Evolutionary conservation across 78 protist species (phyloP).

Genomic region (Mastigamoeba balamuthi): DNA sequence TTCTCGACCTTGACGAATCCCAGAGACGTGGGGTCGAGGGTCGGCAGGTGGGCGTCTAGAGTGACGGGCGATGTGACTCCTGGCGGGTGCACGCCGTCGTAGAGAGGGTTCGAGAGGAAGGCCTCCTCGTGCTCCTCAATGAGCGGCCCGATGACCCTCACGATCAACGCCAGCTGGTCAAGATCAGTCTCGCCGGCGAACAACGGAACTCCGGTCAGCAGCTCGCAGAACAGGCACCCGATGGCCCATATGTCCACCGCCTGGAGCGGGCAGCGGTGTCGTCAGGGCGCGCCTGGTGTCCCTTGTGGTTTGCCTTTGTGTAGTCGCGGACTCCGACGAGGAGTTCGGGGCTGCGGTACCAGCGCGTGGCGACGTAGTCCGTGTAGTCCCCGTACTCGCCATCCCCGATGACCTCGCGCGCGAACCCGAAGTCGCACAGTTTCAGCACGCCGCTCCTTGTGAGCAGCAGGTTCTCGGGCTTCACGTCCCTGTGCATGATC

Average conservation of each 20-base stretch:
- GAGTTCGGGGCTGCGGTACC: conserved; percentile 75
- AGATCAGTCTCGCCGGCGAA: conserved; percentile 71
- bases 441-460: conserved; percentile 11
- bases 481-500: conserved; percentile 62
- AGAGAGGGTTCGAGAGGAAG: no score
- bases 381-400: no score
- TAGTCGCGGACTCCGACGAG: not conserved
- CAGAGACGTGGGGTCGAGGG: no score
- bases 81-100: no score
- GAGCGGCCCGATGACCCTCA: no score
- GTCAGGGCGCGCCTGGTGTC: conserved; percentile 57
- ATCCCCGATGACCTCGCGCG: conserved; percentile 15
- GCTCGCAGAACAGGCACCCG: conserved; percentile 70
- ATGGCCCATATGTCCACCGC: conserved; percentile 68
- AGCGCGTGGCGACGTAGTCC: conserved; percentile 80
- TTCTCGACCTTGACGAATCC: no score
- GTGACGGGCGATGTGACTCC: no score
- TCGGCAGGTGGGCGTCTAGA: no score
- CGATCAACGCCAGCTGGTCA: conserved; percentile 66
- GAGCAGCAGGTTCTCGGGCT: conserved; percentile 65
- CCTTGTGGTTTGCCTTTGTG: conserved; percentile 2
- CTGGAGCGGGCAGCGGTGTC: not conserved
- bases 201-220: conserved; percentile 54
- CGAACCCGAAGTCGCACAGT: conserved; percentile 65
- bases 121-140: no score